A percentile compares a stretch with the other conserved stretches of the same genome.
Conservation (phyloP, 495 filamentous ascomycete genomes). For the Podospora fimiseda region DNA sequence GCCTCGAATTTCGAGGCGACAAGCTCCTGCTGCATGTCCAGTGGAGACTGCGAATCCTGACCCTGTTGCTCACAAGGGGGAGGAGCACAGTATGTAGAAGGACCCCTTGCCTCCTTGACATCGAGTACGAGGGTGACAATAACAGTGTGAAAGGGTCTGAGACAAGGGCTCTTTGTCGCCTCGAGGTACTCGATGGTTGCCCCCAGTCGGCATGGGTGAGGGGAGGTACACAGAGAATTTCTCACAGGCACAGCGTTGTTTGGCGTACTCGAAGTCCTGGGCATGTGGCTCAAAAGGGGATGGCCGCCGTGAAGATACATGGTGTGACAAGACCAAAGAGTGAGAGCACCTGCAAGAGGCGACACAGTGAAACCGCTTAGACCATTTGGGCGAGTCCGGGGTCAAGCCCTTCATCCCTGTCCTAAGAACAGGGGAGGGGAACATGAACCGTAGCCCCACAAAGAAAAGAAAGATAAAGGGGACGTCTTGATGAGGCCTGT, state of each 20-base stretch:
- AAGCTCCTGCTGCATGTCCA: conserved; percentile 1
- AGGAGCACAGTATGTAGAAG: conserved; percentile 8
- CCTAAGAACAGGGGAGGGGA: conserved; percentile 11
- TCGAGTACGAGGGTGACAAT: conserved; percentile 22
- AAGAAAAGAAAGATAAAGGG: conserved; percentile 1
- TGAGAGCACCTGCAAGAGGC: conserved; percentile 25
- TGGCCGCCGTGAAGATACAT: conserved; percentile 12
- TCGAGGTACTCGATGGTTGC: conserved; percentile 9
- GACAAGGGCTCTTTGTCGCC: conserved; percentile 16
- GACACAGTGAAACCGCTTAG: conserved; percentile 31
- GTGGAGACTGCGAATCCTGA: conserved; percentile 2
- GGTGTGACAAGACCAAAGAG: conserved; percentile 20
- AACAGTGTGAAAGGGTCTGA: conserved; percentile 16
- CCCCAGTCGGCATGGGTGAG: background rate
- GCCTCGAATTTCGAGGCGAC: conserved; percentile 15
- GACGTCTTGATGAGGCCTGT: conserved; percentile 13
- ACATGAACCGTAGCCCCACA: conserved; percentile 17
- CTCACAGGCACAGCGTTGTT: background rate
- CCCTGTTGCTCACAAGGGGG: conserved; percentile 15
- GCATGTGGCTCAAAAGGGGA: conserved; percentile 11
- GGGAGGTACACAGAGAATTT: background rate
- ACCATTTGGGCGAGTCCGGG: conserved; percentile 16
- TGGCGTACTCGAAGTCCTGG: conserved; percentile 9
- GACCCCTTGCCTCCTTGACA: conserved; percentile 13
- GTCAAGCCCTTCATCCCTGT: conserved; percentile 17